phyloP scores from a whole-genome alignment of 331 rosid genomes.

The Erythrophleum ivorense region DNA sequence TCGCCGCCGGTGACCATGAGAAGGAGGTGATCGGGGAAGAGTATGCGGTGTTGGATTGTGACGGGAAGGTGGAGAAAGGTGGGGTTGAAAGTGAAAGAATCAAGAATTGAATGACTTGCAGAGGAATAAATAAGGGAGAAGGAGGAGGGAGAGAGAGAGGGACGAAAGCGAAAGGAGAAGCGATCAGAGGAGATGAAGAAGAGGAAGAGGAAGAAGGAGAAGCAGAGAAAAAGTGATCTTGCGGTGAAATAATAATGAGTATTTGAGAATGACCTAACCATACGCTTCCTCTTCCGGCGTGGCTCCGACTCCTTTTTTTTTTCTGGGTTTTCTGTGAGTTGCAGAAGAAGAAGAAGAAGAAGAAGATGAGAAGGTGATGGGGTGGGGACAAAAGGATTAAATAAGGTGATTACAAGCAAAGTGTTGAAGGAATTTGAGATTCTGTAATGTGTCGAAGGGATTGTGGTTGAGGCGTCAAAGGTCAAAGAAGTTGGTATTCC shows the following conservation, averaged over 20 bases:
- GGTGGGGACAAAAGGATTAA: not conserved
- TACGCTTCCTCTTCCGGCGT: constrained; percentile 71
- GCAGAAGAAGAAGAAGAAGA: not conserved
- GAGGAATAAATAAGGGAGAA: constrained; percentile 62
- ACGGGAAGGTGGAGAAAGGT: constrained; percentile 38
- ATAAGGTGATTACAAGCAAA: not conserved
- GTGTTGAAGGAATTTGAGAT: not conserved
- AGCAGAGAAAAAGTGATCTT: constrained; percentile 68
- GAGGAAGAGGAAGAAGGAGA: constrained; percentile 62
- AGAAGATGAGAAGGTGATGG: not conserved
- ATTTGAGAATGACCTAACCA: constrained; percentile 41
- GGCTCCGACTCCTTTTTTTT: constrained; percentile 70
- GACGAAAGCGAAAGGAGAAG: constrained; percentile 59
- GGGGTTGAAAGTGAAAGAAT: constrained; percentile 41
- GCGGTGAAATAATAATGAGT: constrained; percentile 37
- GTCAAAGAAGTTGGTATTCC: not conserved
- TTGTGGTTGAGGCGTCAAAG: constrained; percentile 22
- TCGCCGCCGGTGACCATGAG: constrained; percentile 44
- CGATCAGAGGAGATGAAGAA: constrained; percentile 56
- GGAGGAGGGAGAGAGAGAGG: constrained; percentile 58
- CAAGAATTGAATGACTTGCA: constrained; percentile 59
- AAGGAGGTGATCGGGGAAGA: constrained; percentile 77
- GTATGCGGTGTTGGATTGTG: constrained; percentile 59
- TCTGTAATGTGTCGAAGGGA: not conserved
- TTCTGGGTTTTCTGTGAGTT: not conserved